phyloP scores from a whole-genome alignment of 257 asterid species.

The Capsicum pubescens region DNA sequence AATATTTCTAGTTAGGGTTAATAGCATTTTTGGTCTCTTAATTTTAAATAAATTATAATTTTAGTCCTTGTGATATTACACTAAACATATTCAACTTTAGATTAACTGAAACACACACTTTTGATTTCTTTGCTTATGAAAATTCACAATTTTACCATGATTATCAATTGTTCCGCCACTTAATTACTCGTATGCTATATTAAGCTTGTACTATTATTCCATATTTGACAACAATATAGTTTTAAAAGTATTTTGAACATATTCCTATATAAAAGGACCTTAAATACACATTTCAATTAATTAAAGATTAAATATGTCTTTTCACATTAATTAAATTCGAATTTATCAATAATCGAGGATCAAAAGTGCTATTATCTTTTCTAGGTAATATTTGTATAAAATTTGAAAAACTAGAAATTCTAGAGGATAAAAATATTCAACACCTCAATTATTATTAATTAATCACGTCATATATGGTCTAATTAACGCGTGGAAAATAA shows the following conservation, averaged over 20 bases:
- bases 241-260: too few species aligned
- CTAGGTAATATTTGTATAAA: neutral
- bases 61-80: neutral
- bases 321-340: too few species aligned
- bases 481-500: neutral
- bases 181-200: neutral
- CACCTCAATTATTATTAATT: slow-evolving; percentile 23
- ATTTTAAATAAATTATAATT: neutral
- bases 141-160: neutral
- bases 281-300: too few species aligned
- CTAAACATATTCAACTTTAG: neutral
- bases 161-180: neutral
- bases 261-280: too few species aligned
- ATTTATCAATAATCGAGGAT: too few species aligned
- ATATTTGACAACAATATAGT: too few species aligned
- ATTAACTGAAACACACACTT: neutral
- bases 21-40: neutral
- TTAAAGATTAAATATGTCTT: too few species aligned
- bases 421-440: neutral
- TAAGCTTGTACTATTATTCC: too few species aligned
- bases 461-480: neutral
- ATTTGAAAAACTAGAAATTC: neutral
- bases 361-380: too few species aligned
- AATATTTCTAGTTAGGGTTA: neutral
- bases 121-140: neutral